These are phyloP conservation scores for Begonia peltatifolia DNA, from an alignment of 306 rosid genomes.

Conservation along the genomic window DNA sequence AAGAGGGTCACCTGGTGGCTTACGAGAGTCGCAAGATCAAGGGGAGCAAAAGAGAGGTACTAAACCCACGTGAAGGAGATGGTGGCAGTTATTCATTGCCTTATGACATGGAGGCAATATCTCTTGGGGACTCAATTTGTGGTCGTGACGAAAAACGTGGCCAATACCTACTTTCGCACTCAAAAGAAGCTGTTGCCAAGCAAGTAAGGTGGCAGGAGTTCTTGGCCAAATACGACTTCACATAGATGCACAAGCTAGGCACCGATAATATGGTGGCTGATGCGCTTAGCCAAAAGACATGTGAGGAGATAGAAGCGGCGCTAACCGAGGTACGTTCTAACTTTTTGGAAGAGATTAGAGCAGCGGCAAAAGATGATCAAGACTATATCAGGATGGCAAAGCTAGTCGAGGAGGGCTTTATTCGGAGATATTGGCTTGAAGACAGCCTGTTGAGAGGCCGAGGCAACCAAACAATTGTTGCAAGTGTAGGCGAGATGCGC, in stretches of 20 bases:
- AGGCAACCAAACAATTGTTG: background rate
- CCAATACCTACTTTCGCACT: background rate
- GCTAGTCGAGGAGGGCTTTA: background rate
- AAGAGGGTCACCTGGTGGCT: too few species aligned
- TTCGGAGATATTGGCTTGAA: background rate
- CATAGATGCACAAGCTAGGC: background rate
- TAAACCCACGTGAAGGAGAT: too few species aligned
- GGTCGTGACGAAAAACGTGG: background rate
- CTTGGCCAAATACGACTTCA: slow-evolving; percentile 2
- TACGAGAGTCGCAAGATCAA: too few species aligned
- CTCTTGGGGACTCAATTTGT: background rate
- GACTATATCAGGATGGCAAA: background rate
- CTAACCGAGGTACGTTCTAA: background rate
- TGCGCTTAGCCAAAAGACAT: background rate
- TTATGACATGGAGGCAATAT: background rate
- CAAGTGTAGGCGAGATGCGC: background rate
- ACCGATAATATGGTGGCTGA: slow-evolving; percentile 1
- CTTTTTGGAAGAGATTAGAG: background rate
- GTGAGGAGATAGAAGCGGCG: background rate
- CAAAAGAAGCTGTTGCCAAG: slow-evolving; percentile 7
- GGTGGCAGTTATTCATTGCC: background rate
- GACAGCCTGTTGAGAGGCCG: background rate
- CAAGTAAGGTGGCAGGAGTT: slow-evolving; percentile 3
- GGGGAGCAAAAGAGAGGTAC: too few species aligned
- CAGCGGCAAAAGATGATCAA: background rate